Evolutionary conservation across 768 basidiomycete genomes (phyloP), one percentile per base, ranked within the genome.

Genomic region (Dioszegia aurantiaca): DNA sequence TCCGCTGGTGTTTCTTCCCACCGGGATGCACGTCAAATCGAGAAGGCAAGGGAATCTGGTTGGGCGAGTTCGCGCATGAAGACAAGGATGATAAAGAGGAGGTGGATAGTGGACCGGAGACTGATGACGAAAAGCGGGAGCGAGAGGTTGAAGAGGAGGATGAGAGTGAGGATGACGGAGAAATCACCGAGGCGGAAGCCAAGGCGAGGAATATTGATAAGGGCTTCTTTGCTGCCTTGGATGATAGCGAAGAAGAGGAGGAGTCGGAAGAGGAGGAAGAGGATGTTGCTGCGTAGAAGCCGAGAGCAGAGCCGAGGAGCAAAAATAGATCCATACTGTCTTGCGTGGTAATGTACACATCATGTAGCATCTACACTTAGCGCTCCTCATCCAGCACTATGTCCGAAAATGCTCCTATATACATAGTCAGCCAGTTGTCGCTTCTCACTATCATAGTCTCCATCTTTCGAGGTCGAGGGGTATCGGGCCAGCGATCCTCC

Each of bases 1-100:
- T 94, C 43, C 79, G 80, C 21, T 95, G 91, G 91, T 87, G 83
- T 28, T 93, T 92, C 77, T 87, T 86, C 84, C 90, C 90, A 8
- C 85, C 87, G 12, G 62, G 56, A 0, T 46, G 33, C 19, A 55
- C 56, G n/a, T 17, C 41, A 9, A 53, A 43, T 12, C 46, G 57
- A 11, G 59, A 60, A 49, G 67, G 59, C 23, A 47, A 39, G 19
- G 37, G 73, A 78, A 79, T 55, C 69, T 78, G 47, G 75, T 73
- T 33, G 57, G 58, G 60, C 28, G 56, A 37, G 39, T 48, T 21
- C 23, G 36, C 51, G 16, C 36, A 27, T 17, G 58, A 55, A 1
- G 57, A 57, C 36, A 76, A 77, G 14, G 76, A 77, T 3, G 19
- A 48, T 59, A 52, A 49, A 19, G 45, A 56, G 23, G 47, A 59